Base-by-base conservation (phyloP, 1,284 basidiomycete genomes). In the Dichomitus squalens region DNA sequence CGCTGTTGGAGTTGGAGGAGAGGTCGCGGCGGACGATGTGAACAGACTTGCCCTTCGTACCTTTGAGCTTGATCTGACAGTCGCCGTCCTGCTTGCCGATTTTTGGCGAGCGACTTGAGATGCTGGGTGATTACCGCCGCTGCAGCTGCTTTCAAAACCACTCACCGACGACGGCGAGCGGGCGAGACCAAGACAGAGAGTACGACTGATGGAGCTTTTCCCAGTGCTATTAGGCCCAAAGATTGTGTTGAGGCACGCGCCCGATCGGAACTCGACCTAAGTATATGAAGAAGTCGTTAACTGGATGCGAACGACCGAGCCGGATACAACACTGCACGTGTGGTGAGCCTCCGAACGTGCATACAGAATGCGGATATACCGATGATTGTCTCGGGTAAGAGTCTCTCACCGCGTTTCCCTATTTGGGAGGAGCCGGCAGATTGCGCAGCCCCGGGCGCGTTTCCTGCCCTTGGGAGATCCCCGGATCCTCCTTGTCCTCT, bases 221-320 rank as follows among this genome's bases (percentile, higher is more conserved):
- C 94, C 94, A 0, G 97, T 98, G 2, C 97, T 97, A 66, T 99
- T 99, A 1, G 97, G 97, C 0, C 95, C 97, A 43, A 98, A 82
- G 57, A 98, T 95, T 94, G 98, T 97, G 76, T 99, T 99, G 23
- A 99, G 82, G 70, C 93, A 88, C 0, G 97, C 92, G 0, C 97
- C 97, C 0, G 95, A 93, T 21, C 75, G 75, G 73, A 99, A 98
- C 71, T 97, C 92, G 65, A 96, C 95, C 64, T 79, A 85, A 72
- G 97, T 95, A 67, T 99, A 99, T 2, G 97, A 87, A 70, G 99
- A 99, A 69, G 96, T 95, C 68, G 84, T 76, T 40, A 97, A 79
- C 66, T 91, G 87, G 51, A 99, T 88, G 48, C 96, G 90, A 41
- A 94, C 85, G 66, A 99, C 95, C 0, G 95, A 94, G 1, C 97